Evolutionary conservation across 139 green algal species (phyloP).

Genomic region (Edaphochlamys debaryana): DNA sequence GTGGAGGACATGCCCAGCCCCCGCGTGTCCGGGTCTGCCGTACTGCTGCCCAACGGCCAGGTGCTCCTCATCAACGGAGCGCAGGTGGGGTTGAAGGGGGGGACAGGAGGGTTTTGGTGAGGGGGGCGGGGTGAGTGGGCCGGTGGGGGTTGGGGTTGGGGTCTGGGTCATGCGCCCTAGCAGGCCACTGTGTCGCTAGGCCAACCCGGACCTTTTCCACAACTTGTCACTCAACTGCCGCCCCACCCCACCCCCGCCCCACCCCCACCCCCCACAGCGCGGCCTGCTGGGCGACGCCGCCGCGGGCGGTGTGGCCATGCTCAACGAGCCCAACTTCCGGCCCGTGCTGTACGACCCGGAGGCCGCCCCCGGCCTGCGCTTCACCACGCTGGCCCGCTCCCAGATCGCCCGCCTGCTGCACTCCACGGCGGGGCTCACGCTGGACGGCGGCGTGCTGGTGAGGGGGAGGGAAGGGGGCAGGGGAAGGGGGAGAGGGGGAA

Average conservation of each 20-base stretch:
- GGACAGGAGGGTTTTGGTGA: neutral
- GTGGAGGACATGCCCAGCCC: conserved; percentile 39
- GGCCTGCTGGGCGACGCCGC: conserved; percentile 34
- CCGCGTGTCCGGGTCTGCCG: conserved; percentile 9
- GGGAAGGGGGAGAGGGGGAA: too few relatives aligned
- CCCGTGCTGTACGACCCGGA: conserved; percentile 38
- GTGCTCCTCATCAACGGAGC: conserved; percentile 49
- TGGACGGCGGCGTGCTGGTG: conserved; percentile 45
- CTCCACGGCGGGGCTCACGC: conserved; percentile 45
- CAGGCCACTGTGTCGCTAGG: too few relatives aligned
- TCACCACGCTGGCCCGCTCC: conserved; percentile 2
- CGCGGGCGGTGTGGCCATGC: conserved; percentile 1
- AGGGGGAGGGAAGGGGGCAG: neutral
- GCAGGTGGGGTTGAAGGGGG: conserved; percentile 1
- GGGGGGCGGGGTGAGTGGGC: too few relatives aligned
- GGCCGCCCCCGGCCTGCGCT: conserved; percentile 18
- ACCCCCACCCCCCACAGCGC: neutral
- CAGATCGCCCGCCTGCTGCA: conserved; percentile 52
- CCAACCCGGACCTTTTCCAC: neutral
- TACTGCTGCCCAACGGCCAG: conserved; percentile 43
- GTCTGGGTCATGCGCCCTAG: too few relatives aligned
- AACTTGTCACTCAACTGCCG: neutral
- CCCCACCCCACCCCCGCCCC: neutral
- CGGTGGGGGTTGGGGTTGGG: too few relatives aligned
- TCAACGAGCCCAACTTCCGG: conserved; percentile 44